Evolutionary conservation across 495 filamentous ascomycete genomes (phyloP).

Genomic region (Jackrogersella multiformis): DNA sequence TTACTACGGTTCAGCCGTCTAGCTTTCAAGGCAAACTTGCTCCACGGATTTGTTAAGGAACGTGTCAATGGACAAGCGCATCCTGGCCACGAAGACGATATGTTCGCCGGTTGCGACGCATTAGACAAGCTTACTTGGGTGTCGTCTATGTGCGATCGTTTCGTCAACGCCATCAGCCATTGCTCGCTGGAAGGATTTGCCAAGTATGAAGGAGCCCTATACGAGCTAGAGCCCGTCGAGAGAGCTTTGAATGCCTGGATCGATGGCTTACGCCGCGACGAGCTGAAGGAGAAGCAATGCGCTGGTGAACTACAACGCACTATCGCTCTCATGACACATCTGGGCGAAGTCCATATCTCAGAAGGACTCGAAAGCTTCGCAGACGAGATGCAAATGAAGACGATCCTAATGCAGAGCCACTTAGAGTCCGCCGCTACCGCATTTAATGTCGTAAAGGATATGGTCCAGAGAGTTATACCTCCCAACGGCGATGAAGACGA

Average conservation of each 20-base stretch:
- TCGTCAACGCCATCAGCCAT: conserved; percentile 76
- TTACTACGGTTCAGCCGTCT: conserved; percentile 87
- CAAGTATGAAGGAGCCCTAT: conserved; percentile 76
- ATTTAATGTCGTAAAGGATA: conserved; percentile 67
- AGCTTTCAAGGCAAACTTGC: conserved; percentile 84
- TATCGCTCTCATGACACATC: conserved; percentile 84
- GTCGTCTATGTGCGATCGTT: conserved; percentile 80
- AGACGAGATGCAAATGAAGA: conserved; percentile 78
- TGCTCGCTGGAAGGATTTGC: conserved; percentile 81
- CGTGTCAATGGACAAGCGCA: conserved; percentile 66
- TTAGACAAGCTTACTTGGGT: conserved; percentile 90
- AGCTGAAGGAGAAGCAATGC: conserved; percentile 85
- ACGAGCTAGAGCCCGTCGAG: conserved; percentile 94
- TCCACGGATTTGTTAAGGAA: conserved; percentile 83
- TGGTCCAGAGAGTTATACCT: conserved; percentile 72
- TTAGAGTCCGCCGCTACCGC: conserved; percentile 79
- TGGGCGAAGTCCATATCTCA: conserved; percentile 81
- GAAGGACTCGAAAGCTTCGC: conserved; percentile 78
- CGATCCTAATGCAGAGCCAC: conserved; percentile 78
- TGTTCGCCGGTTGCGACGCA: conserved; percentile 79
- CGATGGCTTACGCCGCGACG: conserved; percentile 81
- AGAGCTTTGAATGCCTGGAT: conserved; percentile 89
- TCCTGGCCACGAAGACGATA: conserved; percentile 71
- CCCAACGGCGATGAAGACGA: conserved; percentile 65
- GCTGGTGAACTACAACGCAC: conserved; percentile 80